Percentiles rank a stretch among this genome's conserved stretches.
These are phyloP conservation scores for Hypoxylon sp. DNA, from an alignment of 2,329 filamentous ascomycete genomes.

Conservation along the genomic window DNA sequence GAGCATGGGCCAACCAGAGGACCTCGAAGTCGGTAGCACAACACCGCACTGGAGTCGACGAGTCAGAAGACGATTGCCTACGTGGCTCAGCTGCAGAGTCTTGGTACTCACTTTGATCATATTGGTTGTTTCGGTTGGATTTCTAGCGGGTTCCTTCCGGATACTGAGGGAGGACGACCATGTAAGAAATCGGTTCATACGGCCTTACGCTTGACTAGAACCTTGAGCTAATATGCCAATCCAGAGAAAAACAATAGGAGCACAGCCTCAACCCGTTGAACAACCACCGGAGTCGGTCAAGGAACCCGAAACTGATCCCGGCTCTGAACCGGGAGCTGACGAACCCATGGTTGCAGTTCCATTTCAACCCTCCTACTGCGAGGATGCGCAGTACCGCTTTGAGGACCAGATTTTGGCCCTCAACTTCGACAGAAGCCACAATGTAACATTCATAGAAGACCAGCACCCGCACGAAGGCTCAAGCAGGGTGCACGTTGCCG, in stretches of 20 bases:
- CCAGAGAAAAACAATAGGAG: slow-evolving; percentile 36
- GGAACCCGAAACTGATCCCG: slow-evolving; percentile 21
- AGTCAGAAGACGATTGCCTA: slow-evolving; percentile 42
- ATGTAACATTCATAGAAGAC: slow-evolving; percentile 54
- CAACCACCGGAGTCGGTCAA: slow-evolving; percentile 21
- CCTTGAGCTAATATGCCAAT: slow-evolving; percentile 18
- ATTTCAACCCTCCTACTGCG: slow-evolving; percentile 38
- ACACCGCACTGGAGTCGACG: slow-evolving; percentile 38
- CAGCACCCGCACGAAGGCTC: slow-evolving; percentile 39
- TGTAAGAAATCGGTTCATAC: no score
- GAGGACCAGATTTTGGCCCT: slow-evolving; percentile 46
- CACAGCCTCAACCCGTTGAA: slow-evolving; percentile 30
- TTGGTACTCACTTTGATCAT: slow-evolving; percentile 43
- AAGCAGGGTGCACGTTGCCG: slow-evolving; percentile 51
- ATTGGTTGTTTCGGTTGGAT: slow-evolving; percentile 44
- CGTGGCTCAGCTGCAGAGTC: slow-evolving; percentile 44
- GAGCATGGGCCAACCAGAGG: slow-evolving; percentile 54
- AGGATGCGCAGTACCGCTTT: slow-evolving; percentile 42
- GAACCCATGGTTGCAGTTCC: slow-evolving; percentile 25
- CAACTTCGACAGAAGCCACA: slow-evolving; percentile 48
- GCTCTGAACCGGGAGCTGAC: slow-evolving; percentile 3
- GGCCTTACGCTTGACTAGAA: neutral
- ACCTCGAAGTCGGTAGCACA: slow-evolving; percentile 37
- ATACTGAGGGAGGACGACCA: slow-evolving; percentile 38
- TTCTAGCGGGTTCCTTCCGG: slow-evolving; percentile 44